Percentiles rank a stretch among this genome's conserved stretches.
These are phyloP conservation scores for Synchytrium microbalum DNA, from an alignment of 371 early-diverging fungal genomes.

Conservation along the genomic window DNA sequence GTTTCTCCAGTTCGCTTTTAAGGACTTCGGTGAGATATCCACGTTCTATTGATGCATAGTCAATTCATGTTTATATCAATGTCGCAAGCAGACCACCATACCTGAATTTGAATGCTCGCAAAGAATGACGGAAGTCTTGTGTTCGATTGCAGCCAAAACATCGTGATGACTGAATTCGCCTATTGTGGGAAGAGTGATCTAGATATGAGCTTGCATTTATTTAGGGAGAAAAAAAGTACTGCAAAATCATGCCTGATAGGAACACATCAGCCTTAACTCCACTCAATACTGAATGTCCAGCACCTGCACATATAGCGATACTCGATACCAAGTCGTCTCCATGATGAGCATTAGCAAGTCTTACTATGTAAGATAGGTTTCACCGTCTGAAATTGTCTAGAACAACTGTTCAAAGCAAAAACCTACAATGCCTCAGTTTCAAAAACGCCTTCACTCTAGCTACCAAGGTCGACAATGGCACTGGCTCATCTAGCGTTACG, in stretches of 20 bases:
- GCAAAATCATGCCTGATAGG: slow-evolving; percentile 69
- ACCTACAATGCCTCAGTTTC: slow-evolving; percentile 20
- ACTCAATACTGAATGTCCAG: slow-evolving; percentile 43
- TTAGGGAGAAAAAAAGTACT: slow-evolving; percentile 38
- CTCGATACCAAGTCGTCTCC: slow-evolving; percentile 39
- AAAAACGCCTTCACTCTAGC: slow-evolving; percentile 25
- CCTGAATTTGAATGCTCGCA: slow-evolving; percentile 52
- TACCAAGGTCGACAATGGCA: slow-evolving; percentile 19
- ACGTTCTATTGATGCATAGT: too few relatives aligned
- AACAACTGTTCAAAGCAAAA: slow-evolving; percentile 3
- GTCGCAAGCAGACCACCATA: too few relatives aligned
- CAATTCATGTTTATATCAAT: too few relatives aligned
- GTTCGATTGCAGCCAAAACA: slow-evolving; percentile 56
- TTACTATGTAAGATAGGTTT: slow-evolving; percentile 31
- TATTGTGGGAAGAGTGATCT: background rate
- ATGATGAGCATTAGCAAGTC: slow-evolving; percentile 57
- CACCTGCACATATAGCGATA: slow-evolving; percentile 93
- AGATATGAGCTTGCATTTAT: background rate
- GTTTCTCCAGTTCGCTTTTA: slow-evolving; percentile 43
- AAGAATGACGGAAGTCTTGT: slow-evolving; percentile 59
- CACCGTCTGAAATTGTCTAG: slow-evolving; percentile 13
- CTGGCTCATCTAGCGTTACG: slow-evolving; percentile 17
- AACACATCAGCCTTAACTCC: slow-evolving; percentile 54
- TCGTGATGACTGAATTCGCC: slow-evolving; percentile 89
- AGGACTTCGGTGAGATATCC: slow-evolving; percentile 74